phyloP scores from a whole-genome alignment of 108 stramenopile genomes.

The Fistulifera solaris region DNA sequence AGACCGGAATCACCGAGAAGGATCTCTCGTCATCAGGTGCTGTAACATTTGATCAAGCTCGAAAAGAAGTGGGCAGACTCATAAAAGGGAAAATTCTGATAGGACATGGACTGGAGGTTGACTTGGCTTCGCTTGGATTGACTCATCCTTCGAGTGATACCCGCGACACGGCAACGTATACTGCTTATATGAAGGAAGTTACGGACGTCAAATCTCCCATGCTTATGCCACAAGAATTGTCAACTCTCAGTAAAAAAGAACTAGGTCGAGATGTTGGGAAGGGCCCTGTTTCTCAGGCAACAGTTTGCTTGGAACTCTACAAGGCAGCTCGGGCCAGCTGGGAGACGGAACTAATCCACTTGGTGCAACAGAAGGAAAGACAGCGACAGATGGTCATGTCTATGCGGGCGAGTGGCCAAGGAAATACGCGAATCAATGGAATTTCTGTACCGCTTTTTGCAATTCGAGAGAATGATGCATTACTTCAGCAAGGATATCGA shows the following conservation, averaged over 20 bases:
- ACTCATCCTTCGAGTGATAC: slow-evolving; percentile 64
- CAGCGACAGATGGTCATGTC: slow-evolving; percentile 7
- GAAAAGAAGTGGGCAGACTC: slow-evolving; percentile 44
- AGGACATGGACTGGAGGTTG: slow-evolving; percentile 84
- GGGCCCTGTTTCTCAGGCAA: slow-evolving; percentile 27
- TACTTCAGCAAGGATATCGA: too few relatives aligned
- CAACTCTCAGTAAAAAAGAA: neutral
- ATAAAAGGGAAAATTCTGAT: slow-evolving; percentile 80
- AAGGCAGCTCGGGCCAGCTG: slow-evolving; percentile 49
- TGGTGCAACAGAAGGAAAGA: slow-evolving; percentile 9
- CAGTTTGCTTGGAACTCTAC: slow-evolving; percentile 55
- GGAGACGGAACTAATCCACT: slow-evolving; percentile 36
- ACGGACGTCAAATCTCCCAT: slow-evolving; percentile 8
- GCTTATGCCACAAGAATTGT: slow-evolving; percentile 1
- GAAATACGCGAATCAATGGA: too few relatives aligned
- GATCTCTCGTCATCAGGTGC: slow-evolving; percentile 22
- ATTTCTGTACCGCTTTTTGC: too few relatives aligned
- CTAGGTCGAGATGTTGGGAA: neutral
- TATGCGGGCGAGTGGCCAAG: slow-evolving; percentile 1
- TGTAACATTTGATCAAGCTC: slow-evolving; percentile 48
- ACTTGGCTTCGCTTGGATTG: slow-evolving; percentile 66
- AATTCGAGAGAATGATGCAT: too few relatives aligned
- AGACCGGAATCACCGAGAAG: slow-evolving; percentile 53
- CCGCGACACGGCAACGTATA: slow-evolving; percentile 81
- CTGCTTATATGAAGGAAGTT: slow-evolving; percentile 38